Conservation (phyloP, 2,329 filamentous ascomycete species). For the Aspergillus arachidicola region DNA sequence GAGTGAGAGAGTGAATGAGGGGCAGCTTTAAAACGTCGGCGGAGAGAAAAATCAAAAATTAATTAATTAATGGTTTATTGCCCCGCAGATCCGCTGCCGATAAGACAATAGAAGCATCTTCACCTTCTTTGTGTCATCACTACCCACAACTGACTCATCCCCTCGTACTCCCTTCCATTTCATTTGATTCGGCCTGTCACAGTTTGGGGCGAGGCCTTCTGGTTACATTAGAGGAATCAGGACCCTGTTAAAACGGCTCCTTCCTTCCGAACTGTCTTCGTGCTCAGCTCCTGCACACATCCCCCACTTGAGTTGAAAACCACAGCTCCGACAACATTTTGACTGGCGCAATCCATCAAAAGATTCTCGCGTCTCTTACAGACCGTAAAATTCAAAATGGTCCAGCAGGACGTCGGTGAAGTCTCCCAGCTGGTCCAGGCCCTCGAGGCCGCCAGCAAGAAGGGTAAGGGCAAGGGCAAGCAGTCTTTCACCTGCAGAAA, state of each 20-base stretch:
- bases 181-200: not conserved
- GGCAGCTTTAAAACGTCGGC: not conserved
- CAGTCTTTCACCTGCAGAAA: constrained; percentile 75
- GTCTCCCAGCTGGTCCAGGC: constrained; percentile 66
- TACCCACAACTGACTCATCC: not conserved
- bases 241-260: not conserved
- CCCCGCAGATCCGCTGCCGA: not conserved
- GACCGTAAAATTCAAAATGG: constrained; percentile 48
- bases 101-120: not conserved
- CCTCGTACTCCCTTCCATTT: not conserved
- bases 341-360: not conserved
- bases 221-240: not conserved
- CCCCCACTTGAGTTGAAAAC: not conserved
- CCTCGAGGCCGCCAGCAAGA: constrained; percentile 57
- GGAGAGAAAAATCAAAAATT: not conserved
- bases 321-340: not conserved
- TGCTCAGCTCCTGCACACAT: not conserved
- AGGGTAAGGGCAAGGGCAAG: constrained; percentile 53
- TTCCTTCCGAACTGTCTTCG: not conserved
- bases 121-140: not conserved
- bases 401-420: constrained; percentile 69
- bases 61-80: not conserved
- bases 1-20: not conserved
- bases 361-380: not conserved
- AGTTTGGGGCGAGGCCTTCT: not conserved